phyloP scores from a whole-genome alignment of 495 filamentous ascomycete genomes.

The Penicillium canescens region DNA sequence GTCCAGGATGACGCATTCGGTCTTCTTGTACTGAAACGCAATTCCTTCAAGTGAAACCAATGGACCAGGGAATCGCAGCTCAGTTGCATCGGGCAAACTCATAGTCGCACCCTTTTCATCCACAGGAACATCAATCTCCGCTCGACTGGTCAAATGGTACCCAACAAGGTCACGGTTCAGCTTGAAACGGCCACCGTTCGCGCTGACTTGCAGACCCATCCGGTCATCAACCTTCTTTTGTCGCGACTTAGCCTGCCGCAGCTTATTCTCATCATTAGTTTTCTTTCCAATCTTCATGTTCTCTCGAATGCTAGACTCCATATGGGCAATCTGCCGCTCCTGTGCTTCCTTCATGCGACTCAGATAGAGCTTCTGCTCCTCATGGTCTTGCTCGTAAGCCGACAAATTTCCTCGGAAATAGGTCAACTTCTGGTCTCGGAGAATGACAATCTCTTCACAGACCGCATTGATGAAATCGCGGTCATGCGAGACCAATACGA shows the following conservation, averaged over 20 bases:
- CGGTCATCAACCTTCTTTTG: slow-evolving; percentile 82
- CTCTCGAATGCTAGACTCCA: slow-evolving; percentile 71
- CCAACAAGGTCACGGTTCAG: slow-evolving; percentile 70
- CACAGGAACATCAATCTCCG: slow-evolving; percentile 66
- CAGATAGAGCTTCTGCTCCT: slow-evolving; percentile 62
- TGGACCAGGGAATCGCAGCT: slow-evolving; percentile 72
- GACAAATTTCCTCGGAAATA: slow-evolving; percentile 72
- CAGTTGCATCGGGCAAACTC: slow-evolving; percentile 57
- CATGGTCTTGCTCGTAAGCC: slow-evolving; percentile 65
- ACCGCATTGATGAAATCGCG: slow-evolving; percentile 70
- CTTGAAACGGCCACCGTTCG: slow-evolving; percentile 74
- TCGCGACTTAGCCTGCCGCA: slow-evolving; percentile 73
- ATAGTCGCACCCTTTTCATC: slow-evolving; percentile 64
- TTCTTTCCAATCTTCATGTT: slow-evolving; percentile 68
- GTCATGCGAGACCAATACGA: slow-evolving; percentile 80
- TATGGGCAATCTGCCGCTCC: slow-evolving; percentile 73
- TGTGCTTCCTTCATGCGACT: slow-evolving; percentile 77
- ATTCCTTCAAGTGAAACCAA: slow-evolving; percentile 68
- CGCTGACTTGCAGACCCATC: slow-evolving; percentile 69
- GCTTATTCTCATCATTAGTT: slow-evolving; percentile 75
- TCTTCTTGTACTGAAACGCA: slow-evolving; percentile 55
- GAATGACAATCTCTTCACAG: slow-evolving; percentile 73
- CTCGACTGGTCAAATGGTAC: slow-evolving; percentile 54
- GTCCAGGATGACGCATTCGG: slow-evolving; percentile 43
- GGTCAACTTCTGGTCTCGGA: slow-evolving; percentile 61